Evolutionary conservation across 2,329 filamentous ascomycete genomes (phyloP), one percentile per base, ranked within the genome.

Genomic region (Fusarium neocosmosporiellum): DNA sequence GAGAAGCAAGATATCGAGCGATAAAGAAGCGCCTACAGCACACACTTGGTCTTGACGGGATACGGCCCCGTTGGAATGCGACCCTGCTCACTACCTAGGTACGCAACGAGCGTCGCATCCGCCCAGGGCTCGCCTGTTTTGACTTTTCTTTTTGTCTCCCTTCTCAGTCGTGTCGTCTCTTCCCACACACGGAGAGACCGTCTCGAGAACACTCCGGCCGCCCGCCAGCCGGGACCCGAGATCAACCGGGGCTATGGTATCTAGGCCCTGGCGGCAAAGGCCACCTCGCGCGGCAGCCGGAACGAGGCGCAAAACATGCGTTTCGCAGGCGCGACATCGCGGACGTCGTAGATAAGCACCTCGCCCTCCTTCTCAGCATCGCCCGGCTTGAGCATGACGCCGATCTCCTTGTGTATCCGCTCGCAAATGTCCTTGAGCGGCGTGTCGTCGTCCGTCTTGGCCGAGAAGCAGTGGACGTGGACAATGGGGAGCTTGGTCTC

Each of bases 271-370:
- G 83, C 71, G 27, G 88, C 87, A 84, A 98, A 98, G 16, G 95
- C 96, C 7, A 98, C 94, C 76, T 94, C 91, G 36, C 86, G 83
- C 3, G 96, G 96, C 68, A 99, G 80, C 70, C 95, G 90, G 83
- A 99, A 98, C 75, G 91, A 97, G 33, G 94, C 96, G 81, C 96
- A 98, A 82, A 96, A 98, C 95, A 98, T 98, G 79, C 93, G 90
- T 87, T 99, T 99, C 78, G 94, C 92, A 7, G 96, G 96, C 66
- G 95, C 94, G 63, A 99, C 96, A 75, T 97, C 91, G 72, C 96
- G 88, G 36, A 98, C 94, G 67, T 93, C 90, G 67, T 90, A 84
- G 71, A 94, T 89, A 1, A 84, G 84, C 39, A 89, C 84, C 75
- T 89, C 83, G 7, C 85, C 84, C 55, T 86, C 83, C 31, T 81